Conservation (phyloP, 73 alveolate species). For the Paramecium sexaurelia region DNA sequence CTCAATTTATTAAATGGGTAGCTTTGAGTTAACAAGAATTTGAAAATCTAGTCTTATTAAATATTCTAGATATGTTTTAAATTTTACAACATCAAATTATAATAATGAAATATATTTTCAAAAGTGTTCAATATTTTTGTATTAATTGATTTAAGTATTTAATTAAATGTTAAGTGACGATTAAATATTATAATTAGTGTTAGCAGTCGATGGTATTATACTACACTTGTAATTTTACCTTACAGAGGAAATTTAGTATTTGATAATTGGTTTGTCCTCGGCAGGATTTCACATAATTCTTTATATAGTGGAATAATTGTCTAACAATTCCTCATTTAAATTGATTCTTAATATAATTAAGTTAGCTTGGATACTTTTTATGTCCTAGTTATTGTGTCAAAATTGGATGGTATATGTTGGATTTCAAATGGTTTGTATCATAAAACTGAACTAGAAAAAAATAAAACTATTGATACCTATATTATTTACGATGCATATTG, state of each 20-base stretch:
- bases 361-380: background rate
- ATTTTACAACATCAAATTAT: background rate
- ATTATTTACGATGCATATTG: background rate
- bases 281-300: background rate
- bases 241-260: background rate
- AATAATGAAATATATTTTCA: background rate
- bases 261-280: background rate
- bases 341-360: background rate
- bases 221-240: background rate
- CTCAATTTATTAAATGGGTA: too few species aligned
- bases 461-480: background rate
- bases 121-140: background rate
- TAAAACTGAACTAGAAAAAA: background rate
- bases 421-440: background rate
- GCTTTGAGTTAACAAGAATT: too few species aligned
- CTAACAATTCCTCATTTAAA: background rate
- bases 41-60: background rate
- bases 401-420: slow-evolving; percentile 2
- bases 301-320: background rate
- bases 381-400: background rate
- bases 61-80: background rate
- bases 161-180: slow-evolving; percentile 12
- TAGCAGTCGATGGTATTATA: background rate
- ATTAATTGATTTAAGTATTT: background rate
- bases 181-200: background rate